Evolutionary conservation across 306 rosid genomes (phyloP), one percentile per base, ranked within the genome.

Genomic region (Trifolium repens): DNA sequence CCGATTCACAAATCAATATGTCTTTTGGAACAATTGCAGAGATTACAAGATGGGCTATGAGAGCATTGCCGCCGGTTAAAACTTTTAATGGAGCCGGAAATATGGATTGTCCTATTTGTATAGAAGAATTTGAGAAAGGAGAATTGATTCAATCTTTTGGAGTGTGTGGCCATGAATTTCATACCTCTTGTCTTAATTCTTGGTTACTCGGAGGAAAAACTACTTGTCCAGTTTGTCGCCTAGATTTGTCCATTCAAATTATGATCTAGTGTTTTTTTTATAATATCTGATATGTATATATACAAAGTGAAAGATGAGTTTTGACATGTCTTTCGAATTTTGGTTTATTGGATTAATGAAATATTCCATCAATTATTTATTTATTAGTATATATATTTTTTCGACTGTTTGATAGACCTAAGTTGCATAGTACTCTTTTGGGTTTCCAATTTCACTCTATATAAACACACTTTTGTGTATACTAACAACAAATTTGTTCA

Each of bases 71-170:
- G 3, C 58, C 58, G 8, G 9, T 52, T 52, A 52, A 7, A 16
- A 52, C 4, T n/a, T 52, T 52, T 52, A 7, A 16, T 16, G 24
- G 58, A 1, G 26, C 1, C 11, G 10, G 16, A 52, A 16, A 2
- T 1, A n/a, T n/a, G 9, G 16, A 13, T 13, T 47, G 53, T 47
- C 53, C 53, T 4, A 47, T 47, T 59, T 58, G 77, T 14, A 5
- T 55, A 12, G 67, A 72, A 42, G 58, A 40, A 5, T 73, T 58
- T 8, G 40, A 26, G 58, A n/a, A 24, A 14, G 78, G 69, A 2
- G 69, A 73, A 19, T 16, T 73, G 34, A 26, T 72, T 72, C 68
- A 59, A 43, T 67, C 77, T 15, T 59, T 72, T 72, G 77, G 77
- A 43, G 8, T 26, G 5, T 72, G 77, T 9, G 32, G 5, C 5